A percentile compares a stretch with the other conserved stretches of the same genome.
Evolutionary conservation across 2,329 filamentous ascomycete genomes (phyloP).

Genomic region (Colletotrichum sp.): DNA sequence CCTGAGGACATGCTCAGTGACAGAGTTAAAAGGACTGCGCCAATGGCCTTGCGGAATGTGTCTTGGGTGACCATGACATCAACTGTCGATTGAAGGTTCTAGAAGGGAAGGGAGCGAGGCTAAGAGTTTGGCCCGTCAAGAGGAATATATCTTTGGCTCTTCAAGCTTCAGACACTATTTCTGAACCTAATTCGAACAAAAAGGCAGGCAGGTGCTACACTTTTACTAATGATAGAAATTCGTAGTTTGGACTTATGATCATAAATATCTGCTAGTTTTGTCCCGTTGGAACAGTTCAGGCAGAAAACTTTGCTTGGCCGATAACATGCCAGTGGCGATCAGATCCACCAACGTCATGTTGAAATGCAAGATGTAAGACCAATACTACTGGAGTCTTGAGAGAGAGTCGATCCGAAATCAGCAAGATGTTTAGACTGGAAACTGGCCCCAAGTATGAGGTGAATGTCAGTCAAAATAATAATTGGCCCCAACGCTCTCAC

Average conservation of each 20-base stretch:
- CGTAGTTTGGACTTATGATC: not conserved
- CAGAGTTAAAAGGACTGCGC: not conserved
- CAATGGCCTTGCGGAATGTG: not conserved
- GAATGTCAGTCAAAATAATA: not conserved
- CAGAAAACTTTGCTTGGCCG: not conserved
- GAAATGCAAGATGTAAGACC: not conserved
- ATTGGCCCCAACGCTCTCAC: not conserved
- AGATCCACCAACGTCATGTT: not conserved
- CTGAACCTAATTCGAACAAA: rapidly evolving
- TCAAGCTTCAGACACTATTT: not conserved
- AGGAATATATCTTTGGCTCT: not conserved
- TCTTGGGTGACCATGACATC: rapidly evolving
- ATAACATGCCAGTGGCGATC: not conserved
- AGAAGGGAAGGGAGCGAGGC: rapidly evolving
- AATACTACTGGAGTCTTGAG: not conserved
- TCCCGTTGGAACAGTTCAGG: not conserved
- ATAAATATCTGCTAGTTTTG: not conserved
- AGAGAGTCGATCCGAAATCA: not conserved
- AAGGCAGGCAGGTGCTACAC: rapidly evolving
- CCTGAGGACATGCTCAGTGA: not conserved
- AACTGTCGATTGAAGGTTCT: not conserved
- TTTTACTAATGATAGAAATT: not conserved
- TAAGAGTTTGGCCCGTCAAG: not conserved
- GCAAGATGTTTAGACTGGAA: not conserved
- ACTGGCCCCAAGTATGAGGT: not conserved